Conservation (phyloP, 495 filamentous ascomycete species). For the Glarea lozoyensis region DNA sequence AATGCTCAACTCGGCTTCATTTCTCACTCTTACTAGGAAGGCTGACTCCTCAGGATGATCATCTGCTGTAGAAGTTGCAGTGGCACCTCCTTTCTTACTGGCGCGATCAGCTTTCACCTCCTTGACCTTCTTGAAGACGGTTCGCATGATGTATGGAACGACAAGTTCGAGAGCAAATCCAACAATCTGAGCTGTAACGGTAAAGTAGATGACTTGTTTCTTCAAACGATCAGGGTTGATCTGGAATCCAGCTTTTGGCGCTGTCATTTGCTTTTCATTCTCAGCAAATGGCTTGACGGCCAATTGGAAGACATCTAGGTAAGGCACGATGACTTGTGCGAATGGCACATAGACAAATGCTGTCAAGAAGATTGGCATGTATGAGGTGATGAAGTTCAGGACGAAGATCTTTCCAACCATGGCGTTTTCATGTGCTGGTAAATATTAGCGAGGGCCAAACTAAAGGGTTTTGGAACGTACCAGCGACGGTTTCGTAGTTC, state of each 20-base stretch:
- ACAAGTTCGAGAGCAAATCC: conserved; percentile 79
- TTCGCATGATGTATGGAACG: conserved; percentile 76
- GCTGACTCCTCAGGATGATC: conserved; percentile 49
- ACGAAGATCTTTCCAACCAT: conserved; percentile 89
- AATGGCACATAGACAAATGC: conserved; percentile 98
- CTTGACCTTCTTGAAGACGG: conserved; percentile 63
- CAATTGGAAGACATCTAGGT: conserved; percentile 77
- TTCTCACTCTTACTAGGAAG: conserved; percentile 52
- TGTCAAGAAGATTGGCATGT: conserved; percentile 83
- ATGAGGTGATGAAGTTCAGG: conserved; percentile 95
- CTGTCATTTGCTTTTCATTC: conserved; percentile 54
- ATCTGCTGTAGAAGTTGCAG: conserved; percentile 23
- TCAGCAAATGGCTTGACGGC: conserved; percentile 68
- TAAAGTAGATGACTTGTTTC: conserved; percentile 95
- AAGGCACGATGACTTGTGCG: conserved; percentile 75
- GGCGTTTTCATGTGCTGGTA: conserved; percentile 54
- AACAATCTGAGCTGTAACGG: conserved; percentile 89
- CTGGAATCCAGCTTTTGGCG: conserved; percentile 54
- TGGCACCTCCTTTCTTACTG: conserved; percentile 32
- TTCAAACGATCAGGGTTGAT: conserved; percentile 79
- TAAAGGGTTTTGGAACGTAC: conserved; percentile 22
- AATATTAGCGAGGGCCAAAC: conserved; percentile 5
- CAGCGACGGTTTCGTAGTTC: conserved; percentile 81
- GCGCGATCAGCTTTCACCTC: conserved; percentile 52
- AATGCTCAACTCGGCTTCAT: conserved; percentile 74